Evolutionary conservation across 306 rosid genomes (phyloP), one percentile per base, ranked within the genome.

Genomic region (Cyclanthera cordifolia): DNA sequence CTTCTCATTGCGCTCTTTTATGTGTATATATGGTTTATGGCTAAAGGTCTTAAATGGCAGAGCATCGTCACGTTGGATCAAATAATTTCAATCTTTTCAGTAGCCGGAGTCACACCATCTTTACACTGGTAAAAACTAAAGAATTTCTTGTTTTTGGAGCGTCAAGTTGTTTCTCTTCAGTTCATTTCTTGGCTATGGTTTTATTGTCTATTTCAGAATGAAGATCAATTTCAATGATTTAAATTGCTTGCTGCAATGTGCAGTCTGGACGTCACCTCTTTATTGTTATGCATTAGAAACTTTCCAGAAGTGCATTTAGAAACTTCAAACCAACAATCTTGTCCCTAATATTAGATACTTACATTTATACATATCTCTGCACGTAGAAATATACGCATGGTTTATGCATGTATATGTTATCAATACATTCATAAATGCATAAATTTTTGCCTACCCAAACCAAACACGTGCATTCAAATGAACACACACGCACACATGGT

Each of bases 61-160:
- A 94, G 79, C 99, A 94, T 76, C 99, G 99, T 57, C 99, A 94
- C 71, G 97, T 94, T 78, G 99, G 99, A 78, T 94, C 99, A 2
- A 94, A 94, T 80, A 94, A 94, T 82, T 94, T 90, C 76, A 94
- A 94, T 80, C 88, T 94, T 75, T 86, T 94, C 25, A 94, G 99
- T 81, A 94, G 99, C 84, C 85, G 99, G 83, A 94, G 99, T 82
- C 97, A 90, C 87, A 94, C 99, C 48, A 94, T 94, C 66, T 94
- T 94, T 78, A 90, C 99, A 12, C 78, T 94, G 95, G 99, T 94
- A 88, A 72, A 72, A 28, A 30, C 21, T 57, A 55, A 9, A 24
- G 32, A 23, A 9, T 24, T 24, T 24, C 55, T 66, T 47, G 12
- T 16, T 47, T 11, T 34, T 23, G 54, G 39, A 13, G 10, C 20